Evolutionary conservation across 805 yeast genomes (phyloP).

Genomic region (Saturnispora serradocipensis): DNA sequence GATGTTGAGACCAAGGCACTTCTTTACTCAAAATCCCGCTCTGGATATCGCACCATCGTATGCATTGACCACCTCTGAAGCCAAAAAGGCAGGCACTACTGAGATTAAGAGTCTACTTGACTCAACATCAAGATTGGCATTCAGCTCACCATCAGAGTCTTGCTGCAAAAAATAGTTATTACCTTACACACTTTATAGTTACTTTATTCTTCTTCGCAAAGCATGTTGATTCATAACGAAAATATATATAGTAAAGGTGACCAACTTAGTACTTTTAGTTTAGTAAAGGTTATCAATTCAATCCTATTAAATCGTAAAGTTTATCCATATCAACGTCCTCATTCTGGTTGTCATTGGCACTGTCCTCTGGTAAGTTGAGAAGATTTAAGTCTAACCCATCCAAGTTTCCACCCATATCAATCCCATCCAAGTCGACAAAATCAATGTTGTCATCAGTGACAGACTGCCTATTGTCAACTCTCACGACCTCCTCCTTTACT

Average conservation of each 20-base stretch:
- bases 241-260: no score
- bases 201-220: no score
- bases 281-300: neutral
- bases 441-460: neutral
- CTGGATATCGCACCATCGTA: slow-evolving; percentile 65
- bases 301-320: slow-evolving; percentile 14
- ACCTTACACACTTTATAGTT: neutral
- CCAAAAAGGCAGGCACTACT: slow-evolving; percentile 27
- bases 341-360: slow-evolving; percentile 2
- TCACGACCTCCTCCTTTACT: slow-evolving; percentile 3
- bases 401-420: slow-evolving; percentile 13
- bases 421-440: slow-evolving; percentile 2
- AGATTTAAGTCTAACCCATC: slow-evolving; percentile 23
- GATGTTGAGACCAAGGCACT: slow-evolving; percentile 68
- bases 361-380: slow-evolving; percentile 13
- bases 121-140: slow-evolving; percentile 44
- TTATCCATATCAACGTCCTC: slow-evolving; percentile 7
- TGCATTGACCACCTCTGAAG: slow-evolving; percentile 39
- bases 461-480: neutral
- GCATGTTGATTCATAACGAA: neutral
- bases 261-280: neutral
- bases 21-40: slow-evolving; percentile 70
- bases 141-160: slow-evolving; percentile 17
- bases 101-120: slow-evolving; percentile 38
- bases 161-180: neutral